Evolutionary conservation across 2,329 filamentous ascomycete genomes (phyloP), one percentile per base, ranked within the genome.

Genomic region (Colletotrichum sp.): DNA sequence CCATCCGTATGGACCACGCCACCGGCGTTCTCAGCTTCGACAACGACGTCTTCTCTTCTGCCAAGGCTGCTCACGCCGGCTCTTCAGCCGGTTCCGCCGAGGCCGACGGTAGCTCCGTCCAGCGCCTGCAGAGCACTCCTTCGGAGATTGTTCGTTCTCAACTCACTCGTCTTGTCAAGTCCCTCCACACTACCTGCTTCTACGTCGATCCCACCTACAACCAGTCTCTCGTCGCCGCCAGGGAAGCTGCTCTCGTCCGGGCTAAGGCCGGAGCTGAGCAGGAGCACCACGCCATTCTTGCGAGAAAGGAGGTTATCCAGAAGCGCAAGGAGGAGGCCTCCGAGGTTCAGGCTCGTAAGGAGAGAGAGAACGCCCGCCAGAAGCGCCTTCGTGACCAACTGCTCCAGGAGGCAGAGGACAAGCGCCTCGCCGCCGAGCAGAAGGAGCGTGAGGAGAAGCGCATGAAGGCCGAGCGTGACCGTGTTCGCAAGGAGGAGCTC

Each of bases 271-370:
- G 96, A 75, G 94, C 95, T n/a, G 95, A 97, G 83, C 90, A 97
- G 87, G 97, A 99, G 86, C 96, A 98, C 83, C 90, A 91, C 75
- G 95, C 96, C 43, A 95, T 93, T 58, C 90, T 99, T 64, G 93
- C 94, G 74, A 94, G 97, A 80, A 96, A 97, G 84, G 94, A 96
- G 7, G 86, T 98, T 79, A 99, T 99, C 80, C 94, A 98, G 83
- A 97, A 97, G 90, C 96, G 96, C 87, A 98, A 98, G 89, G 96
- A 98, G 83, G 94, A 95, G 78, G 96, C 95, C n/a, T 95, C 95
- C 13, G 96, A 96, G 84, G 92, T 95, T 61, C 92, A 96, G 79
- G 95, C 97, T 76, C 93, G 93, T 83, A 95, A 94, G 84, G 96
- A 98, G 84, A 96, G 96, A 82, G 97, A 98, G 86, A 96, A 96